phyloP scores from a whole-genome alignment of 106 monocot genomes.

The Allium fistulosum region DNA sequence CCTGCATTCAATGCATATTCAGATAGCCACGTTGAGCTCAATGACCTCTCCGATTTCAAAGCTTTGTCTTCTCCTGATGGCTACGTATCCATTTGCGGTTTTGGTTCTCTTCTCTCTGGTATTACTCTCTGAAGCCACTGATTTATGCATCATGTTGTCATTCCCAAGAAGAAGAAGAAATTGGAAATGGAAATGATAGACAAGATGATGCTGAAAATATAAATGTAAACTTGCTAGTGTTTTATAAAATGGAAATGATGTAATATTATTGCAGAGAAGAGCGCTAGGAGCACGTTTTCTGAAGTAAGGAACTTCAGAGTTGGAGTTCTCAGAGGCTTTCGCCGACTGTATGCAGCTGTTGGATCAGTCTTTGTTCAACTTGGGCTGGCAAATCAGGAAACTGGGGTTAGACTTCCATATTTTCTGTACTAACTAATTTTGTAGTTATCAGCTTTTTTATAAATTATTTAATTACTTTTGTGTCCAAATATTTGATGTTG shows the following conservation, averaged over 20 bases:
- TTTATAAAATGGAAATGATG: too few relatives aligned
- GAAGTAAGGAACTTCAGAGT: constrained; percentile 68
- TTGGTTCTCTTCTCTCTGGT: background rate
- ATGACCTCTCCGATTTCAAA: background rate
- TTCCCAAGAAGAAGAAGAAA: too few relatives aligned
- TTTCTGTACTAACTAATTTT: background rate
- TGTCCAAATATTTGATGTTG: background rate
- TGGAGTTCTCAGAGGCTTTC: constrained; percentile 64
- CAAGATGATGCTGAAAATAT: too few relatives aligned
- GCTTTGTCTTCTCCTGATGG: background rate
- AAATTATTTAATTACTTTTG: too few relatives aligned
- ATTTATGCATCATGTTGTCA: too few relatives aligned
- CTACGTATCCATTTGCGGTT: background rate
- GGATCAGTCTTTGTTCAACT: constrained; percentile 92
- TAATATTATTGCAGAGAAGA: constrained; percentile 42
- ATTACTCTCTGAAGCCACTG: background rate
- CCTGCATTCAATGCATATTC: too few relatives aligned
- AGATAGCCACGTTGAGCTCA: background rate
- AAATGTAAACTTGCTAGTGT: too few relatives aligned
- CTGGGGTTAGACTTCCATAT: constrained; percentile 38
- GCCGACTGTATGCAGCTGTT: constrained; percentile 76
- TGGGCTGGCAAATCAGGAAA: constrained; percentile 71
- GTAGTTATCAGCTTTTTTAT: too few relatives aligned
- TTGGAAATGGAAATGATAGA: too few relatives aligned
- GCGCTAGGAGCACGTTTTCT: constrained; percentile 93